phyloP scores from a whole-genome alignment of 305 asterid genomes.

The Salvia sclarea region DNA sequence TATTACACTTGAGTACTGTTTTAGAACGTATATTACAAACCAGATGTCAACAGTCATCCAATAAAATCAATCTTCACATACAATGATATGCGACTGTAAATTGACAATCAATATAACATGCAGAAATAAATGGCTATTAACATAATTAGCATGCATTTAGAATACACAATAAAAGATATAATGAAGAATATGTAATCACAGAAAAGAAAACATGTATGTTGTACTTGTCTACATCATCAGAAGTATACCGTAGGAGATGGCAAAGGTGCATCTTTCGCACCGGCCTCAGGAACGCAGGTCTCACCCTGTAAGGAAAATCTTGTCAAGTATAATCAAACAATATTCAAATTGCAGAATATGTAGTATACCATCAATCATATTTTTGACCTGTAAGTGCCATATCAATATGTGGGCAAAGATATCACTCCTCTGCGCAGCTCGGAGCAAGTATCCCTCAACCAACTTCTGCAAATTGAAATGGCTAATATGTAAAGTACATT shows the following conservation, averaged over 20 bases:
- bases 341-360: slow-evolving; percentile 22
- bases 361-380: slow-evolving; percentile 21
- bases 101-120: slow-evolving; percentile 6
- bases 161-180: slow-evolving; percentile 1
- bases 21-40: not conserved
- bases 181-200: not conserved
- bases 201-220: not conserved
- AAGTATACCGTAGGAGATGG: slow-evolving; percentile 61
- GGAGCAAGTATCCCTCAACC: slow-evolving; percentile 96
- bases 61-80: not conserved
- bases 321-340: slow-evolving; percentile 34
- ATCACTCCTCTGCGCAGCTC: slow-evolving; percentile 98
- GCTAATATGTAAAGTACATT: slow-evolving; percentile 31
- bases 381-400: slow-evolving; percentile 94
- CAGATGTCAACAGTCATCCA: not conserved
- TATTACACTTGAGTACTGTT: slow-evolving; percentile 18
- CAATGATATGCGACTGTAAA: not conserved
- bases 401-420: slow-evolving; percentile 93
- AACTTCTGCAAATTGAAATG: slow-evolving; percentile 64
- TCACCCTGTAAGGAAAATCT: slow-evolving; percentile 72
- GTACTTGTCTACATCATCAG: slow-evolving; percentile 26
- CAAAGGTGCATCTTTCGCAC: slow-evolving; percentile 56
- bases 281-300: slow-evolving; percentile 62
- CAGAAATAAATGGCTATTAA: slow-evolving; percentile 3
- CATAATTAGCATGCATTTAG: slow-evolving; percentile 19